These are phyloP conservation scores for Salvia miltiorrhiza DNA, from an alignment of 257 asterid species.

Conservation along the genomic window DNA sequence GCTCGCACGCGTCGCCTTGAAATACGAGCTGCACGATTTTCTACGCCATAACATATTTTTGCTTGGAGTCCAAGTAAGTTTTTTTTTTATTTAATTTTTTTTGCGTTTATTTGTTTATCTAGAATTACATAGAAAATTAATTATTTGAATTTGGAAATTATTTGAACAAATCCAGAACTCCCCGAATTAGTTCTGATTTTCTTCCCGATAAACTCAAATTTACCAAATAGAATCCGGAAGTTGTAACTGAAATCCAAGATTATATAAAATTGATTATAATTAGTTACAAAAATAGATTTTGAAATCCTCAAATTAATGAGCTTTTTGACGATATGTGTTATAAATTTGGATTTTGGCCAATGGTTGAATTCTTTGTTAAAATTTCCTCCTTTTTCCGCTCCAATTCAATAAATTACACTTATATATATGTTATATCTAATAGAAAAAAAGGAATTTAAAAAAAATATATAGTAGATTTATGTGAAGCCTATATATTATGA, in stretches of 20 bases:
- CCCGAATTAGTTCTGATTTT: not conserved
- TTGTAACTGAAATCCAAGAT: not conserved
- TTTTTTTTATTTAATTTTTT: not conserved
- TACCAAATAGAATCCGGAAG: not conserved
- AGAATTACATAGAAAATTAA: not conserved
- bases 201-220: not conserved
- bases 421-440: too few species aligned
- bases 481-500: too few species aligned
- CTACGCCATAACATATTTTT: slow-evolving; percentile 36
- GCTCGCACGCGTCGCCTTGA: slow-evolving; percentile 50
- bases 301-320: not conserved
- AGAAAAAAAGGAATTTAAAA: too few species aligned
- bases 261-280: too few species aligned
- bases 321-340: too few species aligned
- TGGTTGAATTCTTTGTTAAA: too few species aligned
- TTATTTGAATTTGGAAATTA: not conserved
- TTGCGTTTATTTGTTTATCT: not conserved
- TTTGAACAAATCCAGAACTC: not conserved
- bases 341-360: too few species aligned
- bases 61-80: slow-evolving; percentile 35
- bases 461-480: too few species aligned
- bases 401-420: too few species aligned
- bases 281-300: too few species aligned
- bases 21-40: slow-evolving; percentile 23
- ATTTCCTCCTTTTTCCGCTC: too few species aligned